Base-by-base conservation (phyloP, 305 asterid genomes). In the Plantago lanceolata region DNA sequence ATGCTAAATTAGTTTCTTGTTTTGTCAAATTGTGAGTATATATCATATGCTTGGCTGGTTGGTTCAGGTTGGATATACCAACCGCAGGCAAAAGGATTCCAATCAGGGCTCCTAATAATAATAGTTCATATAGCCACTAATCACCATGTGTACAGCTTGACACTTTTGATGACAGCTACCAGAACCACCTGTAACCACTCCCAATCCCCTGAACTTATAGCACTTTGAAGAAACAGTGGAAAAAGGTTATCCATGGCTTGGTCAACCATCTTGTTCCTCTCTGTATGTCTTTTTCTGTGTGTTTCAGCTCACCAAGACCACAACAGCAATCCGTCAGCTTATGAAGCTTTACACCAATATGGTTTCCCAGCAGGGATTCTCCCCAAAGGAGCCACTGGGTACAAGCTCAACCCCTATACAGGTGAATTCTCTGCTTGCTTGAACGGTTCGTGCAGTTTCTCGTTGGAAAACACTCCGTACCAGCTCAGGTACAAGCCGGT, bases 281-380 rank as follows among this genome's bases (percentile, higher is more conserved):
- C 33, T 29, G 33, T 5, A 29, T 29, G 33, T 5, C 5, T 29
- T 29, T 29, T 29, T 29, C 33, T 29, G 2, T 29, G 33, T 5
- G 5, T 29, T 29, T 29, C 33, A 29, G 33, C 33, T 29, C 33
- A 29, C 5, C 33, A 29, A 29, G 33, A 29, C 5, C 33, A 29
- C 5, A n/a, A n/a, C n/a, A n/a, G n/a, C n/a, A n/a, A n/a, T n/a
- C n/a, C n/a, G n/a, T 29, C 87, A 14, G 84, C 20, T 15, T 79
- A 81, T 66, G 80, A 74, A 15, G 68, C 51, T 16, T 62, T 81
- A 16, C 61, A 71, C 61, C 48, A 47, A 20, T 81, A 76, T 75
- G 73, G 49, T 69, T 81, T 81, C 20, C 84, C 87, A 0, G 66
- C 63, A 0, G 87, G 87, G 19, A 45, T 81, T 11, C 75, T 81